Percentiles rank a stretch among this genome's conserved stretches.
phyloP scores from a whole-genome alignment of 371 early-diverging fungal genomes.

The Apophysomyces elegans region DNA sequence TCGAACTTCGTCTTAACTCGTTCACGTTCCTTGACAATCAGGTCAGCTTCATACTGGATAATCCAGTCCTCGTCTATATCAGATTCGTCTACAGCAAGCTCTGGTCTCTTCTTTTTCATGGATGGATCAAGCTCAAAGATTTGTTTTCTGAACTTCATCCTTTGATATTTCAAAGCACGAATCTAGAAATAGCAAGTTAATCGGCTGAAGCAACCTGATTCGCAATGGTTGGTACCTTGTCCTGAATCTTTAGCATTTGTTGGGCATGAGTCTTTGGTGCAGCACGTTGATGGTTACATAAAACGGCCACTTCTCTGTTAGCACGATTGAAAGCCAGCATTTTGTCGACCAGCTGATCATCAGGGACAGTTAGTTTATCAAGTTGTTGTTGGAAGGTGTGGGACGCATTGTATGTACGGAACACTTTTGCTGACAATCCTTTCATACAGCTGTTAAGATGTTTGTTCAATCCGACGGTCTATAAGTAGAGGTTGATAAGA shows the following conservation, averaged over 20 bases:
- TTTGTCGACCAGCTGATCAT: slow-evolving; percentile 84
- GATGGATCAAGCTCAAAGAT: slow-evolving; percentile 75
- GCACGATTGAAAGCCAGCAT: slow-evolving; percentile 94
- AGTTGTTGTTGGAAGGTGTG: slow-evolving; percentile 92
- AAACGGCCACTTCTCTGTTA: slow-evolving; percentile 94
- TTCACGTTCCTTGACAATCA: slow-evolving; percentile 67
- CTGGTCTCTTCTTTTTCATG: slow-evolving; percentile 73
- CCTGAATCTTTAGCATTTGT: slow-evolving; percentile 80
- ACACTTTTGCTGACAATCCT: slow-evolving; percentile 97
- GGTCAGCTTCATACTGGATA: slow-evolving; percentile 54
- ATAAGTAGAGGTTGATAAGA: slow-evolving; percentile 12
- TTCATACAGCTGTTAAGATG: slow-evolving; percentile 85
- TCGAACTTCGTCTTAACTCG: slow-evolving; percentile 63
- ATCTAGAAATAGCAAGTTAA: slow-evolving; percentile 44
- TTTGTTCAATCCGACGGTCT: slow-evolving; percentile 84
- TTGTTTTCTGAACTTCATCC: slow-evolving; percentile 67
- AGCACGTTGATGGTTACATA: slow-evolving; percentile 96
- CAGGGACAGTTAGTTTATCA: slow-evolving; percentile 61
- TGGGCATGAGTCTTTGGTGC: slow-evolving; percentile 82
- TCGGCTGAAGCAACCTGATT: neutral
- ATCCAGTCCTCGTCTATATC: slow-evolving; percentile 89
- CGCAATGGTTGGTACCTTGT: slow-evolving; percentile 59
- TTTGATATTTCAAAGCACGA: slow-evolving; percentile 84
- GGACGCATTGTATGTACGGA: slow-evolving; percentile 98
- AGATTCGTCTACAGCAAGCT: slow-evolving; percentile 67